Evolutionary conservation across 352 stramenopile species (phyloP).

Genomic region (Elongisporangium senticosum): DNA sequence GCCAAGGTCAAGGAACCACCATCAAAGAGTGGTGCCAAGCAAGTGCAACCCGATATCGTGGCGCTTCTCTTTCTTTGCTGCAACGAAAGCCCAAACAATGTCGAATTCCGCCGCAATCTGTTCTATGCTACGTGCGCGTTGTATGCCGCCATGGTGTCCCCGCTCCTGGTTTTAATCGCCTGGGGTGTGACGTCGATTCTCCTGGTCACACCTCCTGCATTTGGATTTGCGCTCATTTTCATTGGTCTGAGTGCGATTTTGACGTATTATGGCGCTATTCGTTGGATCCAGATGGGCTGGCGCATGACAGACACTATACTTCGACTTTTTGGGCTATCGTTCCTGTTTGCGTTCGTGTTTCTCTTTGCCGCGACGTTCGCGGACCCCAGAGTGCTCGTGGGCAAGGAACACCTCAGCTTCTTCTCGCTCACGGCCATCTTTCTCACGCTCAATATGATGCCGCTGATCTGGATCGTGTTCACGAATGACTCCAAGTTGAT

Average conservation of each 20-base stretch:
- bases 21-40: conserved; percentile 4
- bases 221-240: conserved; percentile 80
- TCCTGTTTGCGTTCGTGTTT: conserved; percentile 68
- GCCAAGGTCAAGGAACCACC: conserved; percentile 1
- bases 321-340: conserved; percentile 39
- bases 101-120: conserved; percentile 69
- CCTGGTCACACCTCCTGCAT: conserved; percentile 62
- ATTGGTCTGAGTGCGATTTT: conserved; percentile 41
- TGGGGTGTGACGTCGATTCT: conserved; percentile 72
- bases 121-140: conserved; percentile 67
- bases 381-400: conserved; percentile 66
- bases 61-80: conserved; percentile 78
- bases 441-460: conserved; percentile 85
- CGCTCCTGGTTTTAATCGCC: conserved; percentile 54
- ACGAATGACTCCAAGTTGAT: conserved; percentile 84
- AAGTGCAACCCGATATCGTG: conserved; percentile 48
- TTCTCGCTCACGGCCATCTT: conserved; percentile 77
- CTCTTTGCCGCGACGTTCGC: conserved; percentile 77
- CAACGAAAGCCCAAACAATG: conserved; percentile 49
- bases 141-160: conserved; percentile 43
- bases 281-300: conserved; percentile 75
- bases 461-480: conserved; percentile 89
- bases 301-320: conserved; percentile 69
- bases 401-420: conserved; percentile 63
- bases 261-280: conserved; percentile 36